phyloP scores from a whole-genome alignment of 2,329 filamentous ascomycete species.

The Colletotrichum ledebouriae region DNA sequence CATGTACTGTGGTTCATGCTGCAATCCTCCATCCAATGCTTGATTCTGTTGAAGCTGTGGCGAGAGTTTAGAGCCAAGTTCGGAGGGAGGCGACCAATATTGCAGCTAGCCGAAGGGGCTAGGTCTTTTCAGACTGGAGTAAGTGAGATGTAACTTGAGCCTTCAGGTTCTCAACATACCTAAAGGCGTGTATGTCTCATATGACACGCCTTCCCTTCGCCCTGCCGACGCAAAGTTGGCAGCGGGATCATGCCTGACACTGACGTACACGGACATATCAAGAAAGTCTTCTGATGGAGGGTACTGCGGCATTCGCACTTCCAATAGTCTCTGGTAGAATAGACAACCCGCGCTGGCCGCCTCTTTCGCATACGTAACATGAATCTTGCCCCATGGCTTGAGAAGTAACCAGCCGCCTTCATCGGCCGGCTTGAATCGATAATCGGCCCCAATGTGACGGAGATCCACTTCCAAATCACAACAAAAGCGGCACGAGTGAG shows the following conservation, averaged over 20 bases:
- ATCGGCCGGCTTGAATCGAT: background rate
- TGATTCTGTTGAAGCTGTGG: background rate
- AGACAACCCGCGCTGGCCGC: background rate
- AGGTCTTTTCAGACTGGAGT: background rate
- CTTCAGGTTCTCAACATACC: background rate
- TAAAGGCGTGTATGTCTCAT: background rate
- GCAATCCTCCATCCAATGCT: background rate
- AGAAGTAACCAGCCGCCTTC: background rate
- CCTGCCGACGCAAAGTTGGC: background rate
- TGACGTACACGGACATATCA: background rate
- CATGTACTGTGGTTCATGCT: background rate
- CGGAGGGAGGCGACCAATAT: background rate
- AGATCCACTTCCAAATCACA: background rate
- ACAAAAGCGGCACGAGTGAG: constrained; percentile 2
- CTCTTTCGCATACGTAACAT: background rate
- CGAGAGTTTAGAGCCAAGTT: background rate
- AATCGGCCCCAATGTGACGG: background rate
- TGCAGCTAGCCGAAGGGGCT: background rate
- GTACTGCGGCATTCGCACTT: background rate
- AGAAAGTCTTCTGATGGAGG: background rate
- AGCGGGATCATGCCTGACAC: background rate
- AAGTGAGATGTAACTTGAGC: too few relatives aligned
- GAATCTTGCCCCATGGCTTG: background rate
- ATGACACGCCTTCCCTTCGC: background rate
- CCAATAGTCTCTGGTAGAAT: background rate